Evolutionary conservation across 257 asterid genomes (phyloP).

Genomic region (Lycium barbarum): DNA sequence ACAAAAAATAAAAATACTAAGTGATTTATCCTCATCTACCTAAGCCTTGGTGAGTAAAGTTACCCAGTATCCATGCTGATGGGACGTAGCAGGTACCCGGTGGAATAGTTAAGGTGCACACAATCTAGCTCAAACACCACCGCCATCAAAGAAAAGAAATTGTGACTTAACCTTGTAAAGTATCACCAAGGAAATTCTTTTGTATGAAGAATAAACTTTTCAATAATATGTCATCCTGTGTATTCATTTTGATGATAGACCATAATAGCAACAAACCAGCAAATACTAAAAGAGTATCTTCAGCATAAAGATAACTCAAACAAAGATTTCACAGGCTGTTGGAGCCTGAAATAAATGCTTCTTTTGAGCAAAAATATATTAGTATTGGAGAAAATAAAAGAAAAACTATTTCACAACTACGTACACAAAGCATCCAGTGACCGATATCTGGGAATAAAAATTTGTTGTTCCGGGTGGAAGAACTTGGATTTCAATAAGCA

Average conservation of each 20-base stretch:
- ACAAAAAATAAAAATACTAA: background rate
- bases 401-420: slow-evolving; percentile 1
- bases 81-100: background rate
- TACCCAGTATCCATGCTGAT: background rate
- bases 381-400: background rate
- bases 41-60: background rate
- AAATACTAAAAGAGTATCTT: background rate
- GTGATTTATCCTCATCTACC: background rate
- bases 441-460: background rate
- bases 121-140: background rate
- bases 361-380: background rate
- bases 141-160: background rate
- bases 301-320: slow-evolving; percentile 8
- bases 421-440: background rate
- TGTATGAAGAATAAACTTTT: background rate
- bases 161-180: slow-evolving; percentile 5
- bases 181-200: slow-evolving; percentile 6
- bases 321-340: background rate
- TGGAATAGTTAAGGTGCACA: background rate
- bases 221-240: slow-evolving; percentile 2
- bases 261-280: slow-evolving; percentile 3
- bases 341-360: background rate
- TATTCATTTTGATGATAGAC: background rate
- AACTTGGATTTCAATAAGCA: slow-evolving; percentile 1
- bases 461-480: background rate